phyloP scores from a whole-genome alignment of 257 asterid genomes.

The Solanum piurae region DNA sequence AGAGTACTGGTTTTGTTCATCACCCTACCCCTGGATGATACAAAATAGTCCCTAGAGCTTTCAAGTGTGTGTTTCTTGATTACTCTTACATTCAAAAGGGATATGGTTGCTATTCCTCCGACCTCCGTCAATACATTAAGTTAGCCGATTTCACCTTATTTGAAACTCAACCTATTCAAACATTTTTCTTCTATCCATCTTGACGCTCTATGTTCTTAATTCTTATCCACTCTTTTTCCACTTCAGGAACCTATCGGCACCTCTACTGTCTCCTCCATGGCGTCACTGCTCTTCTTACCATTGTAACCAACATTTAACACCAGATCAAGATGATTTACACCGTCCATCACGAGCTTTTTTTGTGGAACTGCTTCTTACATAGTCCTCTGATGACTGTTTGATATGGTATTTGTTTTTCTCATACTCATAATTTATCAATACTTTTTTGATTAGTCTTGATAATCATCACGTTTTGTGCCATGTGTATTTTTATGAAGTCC shows the following conservation, averaged over 20 bases:
- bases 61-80: neutral
- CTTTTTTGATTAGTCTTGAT: neutral
- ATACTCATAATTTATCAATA: neutral
- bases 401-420: neutral
- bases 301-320: neutral
- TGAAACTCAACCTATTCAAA: neutral
- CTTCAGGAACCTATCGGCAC: neutral
- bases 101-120: neutral
- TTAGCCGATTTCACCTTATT: neutral
- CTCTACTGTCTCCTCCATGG: neutral
- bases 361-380: neutral
- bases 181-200: neutral
- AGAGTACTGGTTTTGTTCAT: neutral
- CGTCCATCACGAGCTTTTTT: neutral
- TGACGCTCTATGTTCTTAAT: too few species aligned
- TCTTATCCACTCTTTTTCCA: neutral
- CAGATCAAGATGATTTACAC: neutral
- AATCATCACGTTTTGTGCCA: neutral
- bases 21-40: neutral
- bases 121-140: neutral
- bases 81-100: neutral
- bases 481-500: neutral
- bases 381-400: neutral
- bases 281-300: neutral
- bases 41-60: neutral